These are phyloP conservation scores for Blepharisma japonicum DNA, from an alignment of 73 alveolate species.

Conservation along the genomic window DNA sequence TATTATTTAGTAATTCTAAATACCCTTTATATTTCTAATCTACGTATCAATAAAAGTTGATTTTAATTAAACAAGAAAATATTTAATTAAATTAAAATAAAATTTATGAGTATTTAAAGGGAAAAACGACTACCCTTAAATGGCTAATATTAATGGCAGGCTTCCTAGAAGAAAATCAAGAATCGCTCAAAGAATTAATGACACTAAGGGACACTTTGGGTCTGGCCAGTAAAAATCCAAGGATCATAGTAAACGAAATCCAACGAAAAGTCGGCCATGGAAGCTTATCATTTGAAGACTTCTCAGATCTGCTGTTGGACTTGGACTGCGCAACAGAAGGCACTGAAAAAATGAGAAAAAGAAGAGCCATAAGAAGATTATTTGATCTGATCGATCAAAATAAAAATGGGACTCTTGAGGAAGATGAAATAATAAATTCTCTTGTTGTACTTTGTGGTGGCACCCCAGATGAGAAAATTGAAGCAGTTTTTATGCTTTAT, in stretches of 20 bases:
- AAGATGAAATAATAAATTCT: neutral
- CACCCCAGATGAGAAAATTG: neutral
- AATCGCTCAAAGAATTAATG: neutral
- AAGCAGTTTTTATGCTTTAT: conserved; percentile 5
- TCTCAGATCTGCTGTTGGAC: neutral
- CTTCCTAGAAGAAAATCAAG: neutral
- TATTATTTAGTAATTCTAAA: too few species aligned
- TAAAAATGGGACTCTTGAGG: neutral
- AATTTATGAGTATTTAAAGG: too few species aligned
- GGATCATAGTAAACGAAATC: neutral
- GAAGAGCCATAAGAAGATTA: neutral
- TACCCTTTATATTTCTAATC: too few species aligned
- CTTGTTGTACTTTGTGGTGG: conserved; percentile 13
- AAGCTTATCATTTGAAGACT: conserved; percentile 1
- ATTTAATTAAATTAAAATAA: too few species aligned
- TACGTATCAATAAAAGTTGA: too few species aligned
- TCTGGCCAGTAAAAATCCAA: neutral
- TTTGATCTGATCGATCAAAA: conserved; percentile 1
- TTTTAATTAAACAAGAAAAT: too few species aligned
- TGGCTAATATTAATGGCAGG: too few species aligned
- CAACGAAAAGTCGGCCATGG: neutral
- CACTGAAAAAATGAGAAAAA: neutral
- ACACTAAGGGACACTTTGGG: neutral
- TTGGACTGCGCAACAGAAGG: neutral
- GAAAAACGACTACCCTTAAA: too few species aligned